Evolutionary conservation across 768 basidiomycete species (phyloP), one percentile per base, ranked within the genome.

Genomic region (Leccinum arenicola): DNA sequence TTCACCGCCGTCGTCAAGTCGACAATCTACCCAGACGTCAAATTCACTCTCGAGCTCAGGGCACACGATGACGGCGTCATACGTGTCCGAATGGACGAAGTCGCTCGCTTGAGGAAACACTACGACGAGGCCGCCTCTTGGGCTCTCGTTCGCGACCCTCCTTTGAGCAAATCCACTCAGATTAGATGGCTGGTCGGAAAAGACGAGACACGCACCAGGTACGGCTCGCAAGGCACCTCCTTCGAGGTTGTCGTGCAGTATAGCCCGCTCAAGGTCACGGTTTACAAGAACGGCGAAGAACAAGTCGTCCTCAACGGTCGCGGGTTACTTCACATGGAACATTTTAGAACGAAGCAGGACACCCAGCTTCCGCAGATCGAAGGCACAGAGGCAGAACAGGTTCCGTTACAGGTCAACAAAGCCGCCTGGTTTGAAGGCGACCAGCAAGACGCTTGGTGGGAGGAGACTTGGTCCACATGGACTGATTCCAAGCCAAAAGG

Each of bases 401-500:
- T 73, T 3, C 83, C 84, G 2, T 64, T 91, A 31, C 75, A 85
- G 57, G 73, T 74, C 27, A 83, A 85, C 64, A 68, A 78, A 50
- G 74, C 76, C 1, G 82, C 83, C 9, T 98, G 93, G 94, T 97
- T 97, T 60, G 95, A 96, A 70, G 93, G 93, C 12, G 87, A 91
- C 11, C 75, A 76, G 17, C 90, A 96, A 66, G 89, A 91, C 61
- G 92, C 80, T 27, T 88, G 82, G 70, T 99, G 93, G 89, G 92
- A 95, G 60, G 97, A 99, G 74, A 83, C 77, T 0, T 99, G 91
- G 73, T 82, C 76, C 23, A 82, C 88, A 5, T 95, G 93, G 88
- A 93, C 87, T 0, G 97, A 99, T 70, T 80, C 86, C 2, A 99
- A 98, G 73, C 96, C 96, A 0, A 98, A 97, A 78, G 96, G 96